phyloP scores from a whole-genome alignment of 1,139 yeast genomes.

The Candida dubliniensis region DNA sequence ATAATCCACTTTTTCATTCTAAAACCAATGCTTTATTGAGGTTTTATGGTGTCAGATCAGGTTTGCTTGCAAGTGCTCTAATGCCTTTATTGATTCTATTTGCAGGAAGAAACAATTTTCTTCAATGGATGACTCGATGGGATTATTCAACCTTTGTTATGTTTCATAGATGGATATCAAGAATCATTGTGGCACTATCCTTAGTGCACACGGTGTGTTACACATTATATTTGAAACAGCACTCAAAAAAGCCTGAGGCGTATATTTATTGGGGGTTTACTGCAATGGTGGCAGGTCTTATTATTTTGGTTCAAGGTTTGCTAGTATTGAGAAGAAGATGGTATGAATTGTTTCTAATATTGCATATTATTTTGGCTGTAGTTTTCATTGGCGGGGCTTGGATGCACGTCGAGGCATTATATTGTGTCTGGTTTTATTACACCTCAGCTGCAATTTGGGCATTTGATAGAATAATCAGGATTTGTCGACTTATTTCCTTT shows the following conservation, averaged over 20 bases:
- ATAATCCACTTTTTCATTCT: slow-evolving; percentile 30
- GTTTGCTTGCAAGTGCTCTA: slow-evolving; percentile 53
- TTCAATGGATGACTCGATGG: slow-evolving; percentile 59
- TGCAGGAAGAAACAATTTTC: slow-evolving; percentile 63
- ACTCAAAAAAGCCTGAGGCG: slow-evolving; percentile 4
- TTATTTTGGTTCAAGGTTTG: slow-evolving; percentile 45
- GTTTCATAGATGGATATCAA: slow-evolving; percentile 61
- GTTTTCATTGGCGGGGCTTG: slow-evolving; percentile 45
- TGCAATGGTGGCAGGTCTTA: slow-evolving; percentile 30
- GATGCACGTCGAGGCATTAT: slow-evolving; percentile 42
- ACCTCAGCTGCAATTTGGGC: slow-evolving; percentile 45
- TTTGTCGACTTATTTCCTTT: slow-evolving; percentile 33
- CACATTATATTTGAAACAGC: slow-evolving; percentile 14
- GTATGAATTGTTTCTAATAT: slow-evolving; percentile 44
- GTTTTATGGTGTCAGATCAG: slow-evolving; percentile 56
- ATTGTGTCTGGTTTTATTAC: slow-evolving; percentile 41
- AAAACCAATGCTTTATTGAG: slow-evolving; percentile 21
- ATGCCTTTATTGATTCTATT: slow-evolving; percentile 54
- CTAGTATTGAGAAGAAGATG: slow-evolving; percentile 39
- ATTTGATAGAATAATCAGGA: slow-evolving; percentile 41
- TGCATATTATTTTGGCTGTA: slow-evolving; percentile 45
- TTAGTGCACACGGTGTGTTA: slow-evolving; percentile 42
- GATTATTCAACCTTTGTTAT: slow-evolving; percentile 58
- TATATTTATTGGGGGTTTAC: slow-evolving; percentile 33
- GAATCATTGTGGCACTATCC: slow-evolving; percentile 43